These are phyloP conservation scores for Solanum raphanifolium DNA, from an alignment of 257 asterid genomes.

Conservation along the genomic window DNA sequence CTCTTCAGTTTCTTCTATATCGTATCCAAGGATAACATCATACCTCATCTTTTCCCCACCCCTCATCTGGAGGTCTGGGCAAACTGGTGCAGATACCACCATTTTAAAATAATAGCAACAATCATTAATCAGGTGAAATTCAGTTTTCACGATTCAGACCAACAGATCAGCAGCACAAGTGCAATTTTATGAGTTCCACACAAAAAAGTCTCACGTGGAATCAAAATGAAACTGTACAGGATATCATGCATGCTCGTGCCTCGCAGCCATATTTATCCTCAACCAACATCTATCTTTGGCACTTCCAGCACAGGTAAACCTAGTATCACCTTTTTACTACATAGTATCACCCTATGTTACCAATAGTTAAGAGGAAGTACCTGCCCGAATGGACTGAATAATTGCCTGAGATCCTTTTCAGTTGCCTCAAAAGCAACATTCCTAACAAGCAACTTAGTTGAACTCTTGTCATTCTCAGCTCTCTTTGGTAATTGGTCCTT, in stretches of 20 bases:
- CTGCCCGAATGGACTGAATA: constrained; percentile 89
- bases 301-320: not conserved
- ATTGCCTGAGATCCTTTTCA: constrained; percentile 77
- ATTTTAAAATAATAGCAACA: not conserved
- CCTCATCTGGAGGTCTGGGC: not conserved
- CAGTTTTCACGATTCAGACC: not conserved
- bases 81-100: not conserved
- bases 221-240: not conserved
- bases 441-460: constrained; percentile 82
- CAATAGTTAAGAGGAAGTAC: constrained; percentile 20
- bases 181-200: not conserved
- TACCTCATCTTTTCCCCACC: not conserved
- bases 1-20: not conserved
- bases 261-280: not conserved
- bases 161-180: not conserved
- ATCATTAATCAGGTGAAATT: not conserved
- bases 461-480: constrained; percentile 46
- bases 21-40: not conserved
- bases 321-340: not conserved
- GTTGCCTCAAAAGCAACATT: constrained; percentile 98
- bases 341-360: not conserved
- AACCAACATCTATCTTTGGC: not conserved
- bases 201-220: not conserved
- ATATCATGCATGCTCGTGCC: not conserved
- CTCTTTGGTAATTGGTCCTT: constrained; percentile 35